These are phyloP conservation scores for Apiotrichum sp. DNA, from an alignment of 1,284 basidiomycete species.

Conservation along the genomic window DNA sequence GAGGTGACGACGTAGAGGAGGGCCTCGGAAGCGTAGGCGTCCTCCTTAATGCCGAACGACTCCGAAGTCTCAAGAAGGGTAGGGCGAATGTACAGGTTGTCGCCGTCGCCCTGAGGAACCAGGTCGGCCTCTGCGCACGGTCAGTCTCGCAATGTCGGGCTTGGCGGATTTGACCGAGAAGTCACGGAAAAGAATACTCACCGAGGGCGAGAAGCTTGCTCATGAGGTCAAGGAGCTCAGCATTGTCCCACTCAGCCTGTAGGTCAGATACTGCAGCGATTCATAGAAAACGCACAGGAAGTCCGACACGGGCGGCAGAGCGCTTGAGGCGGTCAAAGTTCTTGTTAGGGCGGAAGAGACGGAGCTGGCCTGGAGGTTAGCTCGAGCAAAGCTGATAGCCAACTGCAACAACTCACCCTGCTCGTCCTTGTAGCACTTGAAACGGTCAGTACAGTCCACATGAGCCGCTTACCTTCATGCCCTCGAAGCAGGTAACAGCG, in stretches of 20 bases:
- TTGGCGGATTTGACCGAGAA: neutral
- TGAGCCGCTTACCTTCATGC: constrained; percentile 39
- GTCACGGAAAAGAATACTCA: constrained; percentile 9
- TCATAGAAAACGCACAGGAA: constrained; percentile 25
- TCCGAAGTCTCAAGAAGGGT: constrained; percentile 43
- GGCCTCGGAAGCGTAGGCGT: constrained; percentile 39
- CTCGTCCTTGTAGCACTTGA: constrained; percentile 42
- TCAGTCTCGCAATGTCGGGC: neutral
- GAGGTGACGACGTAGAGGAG: constrained; percentile 40
- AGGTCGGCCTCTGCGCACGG: constrained; percentile 13
- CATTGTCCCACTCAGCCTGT: constrained; percentile 41
- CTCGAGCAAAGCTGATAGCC: neutral
- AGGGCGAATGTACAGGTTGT: constrained; percentile 43
- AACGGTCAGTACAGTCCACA: too few species aligned
- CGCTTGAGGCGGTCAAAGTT: constrained; percentile 44
- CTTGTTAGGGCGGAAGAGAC: constrained; percentile 39
- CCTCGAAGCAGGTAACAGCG: constrained; percentile 45
- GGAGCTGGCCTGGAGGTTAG: constrained; percentile 27
- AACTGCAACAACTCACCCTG: constrained; percentile 9
- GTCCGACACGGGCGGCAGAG: constrained; percentile 38
- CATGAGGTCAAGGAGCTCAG: constrained; percentile 36
- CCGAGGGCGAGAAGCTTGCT: constrained; percentile 38
- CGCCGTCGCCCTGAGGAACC: constrained; percentile 36
- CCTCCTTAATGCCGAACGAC: constrained; percentile 43
- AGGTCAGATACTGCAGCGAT: neutral